phyloP scores from a whole-genome alignment of 2,329 filamentous ascomycete species.

The Xylaria sp. region DNA sequence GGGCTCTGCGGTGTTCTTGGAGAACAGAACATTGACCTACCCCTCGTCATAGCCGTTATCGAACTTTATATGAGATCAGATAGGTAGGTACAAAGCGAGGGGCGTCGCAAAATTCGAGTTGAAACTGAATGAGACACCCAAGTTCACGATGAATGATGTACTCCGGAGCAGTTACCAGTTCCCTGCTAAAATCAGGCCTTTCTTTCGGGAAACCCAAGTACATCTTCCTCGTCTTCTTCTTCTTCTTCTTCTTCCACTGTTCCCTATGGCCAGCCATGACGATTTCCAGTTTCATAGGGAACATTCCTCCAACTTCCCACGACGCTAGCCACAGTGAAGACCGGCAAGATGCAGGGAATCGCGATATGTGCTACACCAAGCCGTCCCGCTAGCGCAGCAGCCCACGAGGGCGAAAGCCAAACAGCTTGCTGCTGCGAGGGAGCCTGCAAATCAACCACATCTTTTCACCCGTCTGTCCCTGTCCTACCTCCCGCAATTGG shows the following conservation, averaged over 20 bases:
- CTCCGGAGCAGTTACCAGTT: too few relatives aligned
- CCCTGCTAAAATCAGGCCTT: too few relatives aligned
- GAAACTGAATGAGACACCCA: too few relatives aligned
- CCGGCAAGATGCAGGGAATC: constrained; percentile 25
- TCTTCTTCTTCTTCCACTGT: background rate
- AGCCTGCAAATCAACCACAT: constrained; percentile 11
- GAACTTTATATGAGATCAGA: background rate
- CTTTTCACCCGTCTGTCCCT: constrained; percentile 15
- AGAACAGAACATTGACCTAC: background rate
- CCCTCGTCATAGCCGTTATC: background rate
- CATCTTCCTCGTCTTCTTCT: background rate
- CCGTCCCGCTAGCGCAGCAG: constrained; percentile 16
- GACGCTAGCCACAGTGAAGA: constrained; percentile 11
- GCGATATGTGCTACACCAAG: constrained; percentile 27
- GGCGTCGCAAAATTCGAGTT: background rate
- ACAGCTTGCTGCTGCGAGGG: constrained; percentile 9
- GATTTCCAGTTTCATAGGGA: constrained; percentile 6
- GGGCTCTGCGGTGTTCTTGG: background rate
- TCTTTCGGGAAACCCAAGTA: too few relatives aligned
- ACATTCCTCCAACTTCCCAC: background rate
- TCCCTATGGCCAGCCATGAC: background rate
- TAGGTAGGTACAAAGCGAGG: background rate
- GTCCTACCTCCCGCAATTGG: constrained; percentile 28
- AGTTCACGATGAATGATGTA: too few relatives aligned
- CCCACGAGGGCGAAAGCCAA: constrained; percentile 20